These are phyloP conservation scores for Conticribra guillardii DNA, from an alignment of 108 stramenopile genomes.

Conservation along the genomic window DNA sequence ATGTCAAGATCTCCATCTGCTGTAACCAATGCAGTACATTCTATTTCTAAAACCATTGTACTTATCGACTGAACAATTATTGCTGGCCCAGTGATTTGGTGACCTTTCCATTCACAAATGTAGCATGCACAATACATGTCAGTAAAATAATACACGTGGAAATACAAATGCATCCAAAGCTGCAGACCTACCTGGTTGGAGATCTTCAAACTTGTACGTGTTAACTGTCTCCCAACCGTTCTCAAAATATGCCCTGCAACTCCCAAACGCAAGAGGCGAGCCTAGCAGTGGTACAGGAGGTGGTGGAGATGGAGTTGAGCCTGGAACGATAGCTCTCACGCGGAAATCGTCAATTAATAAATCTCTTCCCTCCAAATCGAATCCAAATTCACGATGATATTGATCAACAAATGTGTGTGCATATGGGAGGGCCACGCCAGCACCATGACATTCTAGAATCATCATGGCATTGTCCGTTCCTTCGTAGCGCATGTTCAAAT, in stretches of 20 bases:
- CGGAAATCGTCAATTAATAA: constrained; percentile 96
- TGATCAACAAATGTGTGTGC: constrained; percentile 65
- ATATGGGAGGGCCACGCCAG: constrained; percentile 48
- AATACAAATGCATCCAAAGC: no score
- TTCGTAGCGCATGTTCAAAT: constrained; percentile 91
- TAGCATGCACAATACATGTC: no score
- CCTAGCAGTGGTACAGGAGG: constrained; percentile 40
- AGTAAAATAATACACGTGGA: no score
- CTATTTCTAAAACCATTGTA: constrained; percentile 95
- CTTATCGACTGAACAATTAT: constrained; percentile 95
- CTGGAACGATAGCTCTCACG: constrained; percentile 91
- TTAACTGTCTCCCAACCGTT: constrained; percentile 90
- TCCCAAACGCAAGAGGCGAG: constrained; percentile 59
- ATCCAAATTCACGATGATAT: constrained; percentile 95
- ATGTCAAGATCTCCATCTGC: constrained; percentile 94
- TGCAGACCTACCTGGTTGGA: no score
- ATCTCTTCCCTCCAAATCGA: constrained; percentile 82
- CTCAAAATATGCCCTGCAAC: constrained; percentile 88
- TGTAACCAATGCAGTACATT: constrained; percentile 86
- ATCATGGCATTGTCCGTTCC: constrained; percentile 98
- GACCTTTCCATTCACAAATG: constrained; percentile 69
- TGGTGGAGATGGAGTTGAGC: constrained; percentile 58
- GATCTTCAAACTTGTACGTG: constrained; percentile 86
- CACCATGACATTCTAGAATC: constrained; percentile 51
- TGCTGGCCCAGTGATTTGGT: constrained; percentile 86